These are phyloP conservation scores for Candida fluviatilis DNA, from an alignment of 805 yeast genomes.

Conservation along the genomic window DNA sequence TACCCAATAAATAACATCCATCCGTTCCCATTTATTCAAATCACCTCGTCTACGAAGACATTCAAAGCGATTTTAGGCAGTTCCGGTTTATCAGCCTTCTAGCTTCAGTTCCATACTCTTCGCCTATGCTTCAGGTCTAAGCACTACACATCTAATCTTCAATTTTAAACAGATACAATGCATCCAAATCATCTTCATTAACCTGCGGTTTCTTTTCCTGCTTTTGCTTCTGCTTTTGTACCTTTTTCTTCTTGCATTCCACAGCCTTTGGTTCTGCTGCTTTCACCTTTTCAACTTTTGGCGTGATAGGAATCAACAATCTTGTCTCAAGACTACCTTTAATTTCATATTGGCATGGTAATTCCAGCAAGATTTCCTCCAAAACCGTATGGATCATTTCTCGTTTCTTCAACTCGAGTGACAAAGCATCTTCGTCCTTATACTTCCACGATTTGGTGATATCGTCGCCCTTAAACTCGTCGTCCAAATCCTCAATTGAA, in stretches of 20 bases:
- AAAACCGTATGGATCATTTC: slow-evolving; percentile 25
- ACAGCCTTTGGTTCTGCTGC: no score
- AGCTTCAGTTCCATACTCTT: no score
- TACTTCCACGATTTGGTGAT: background rate
- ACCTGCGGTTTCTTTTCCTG: slow-evolving; percentile 2
- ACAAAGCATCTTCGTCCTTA: slow-evolving; percentile 8
- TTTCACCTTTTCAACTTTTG: slow-evolving; percentile 8
- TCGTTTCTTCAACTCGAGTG: slow-evolving; percentile 21
- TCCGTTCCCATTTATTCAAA: background rate
- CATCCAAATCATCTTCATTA: slow-evolving; percentile 34
- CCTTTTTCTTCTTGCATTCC: slow-evolving; percentile 14
- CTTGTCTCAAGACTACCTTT: slow-evolving; percentile 18
- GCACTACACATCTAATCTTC: no score
- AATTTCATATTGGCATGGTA: slow-evolving; percentile 6
- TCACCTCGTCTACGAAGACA: no score
- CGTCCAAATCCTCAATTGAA: slow-evolving; percentile 2
- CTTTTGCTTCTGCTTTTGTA: slow-evolving; percentile 10
- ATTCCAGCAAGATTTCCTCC: slow-evolving; percentile 23
- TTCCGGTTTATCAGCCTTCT: no score
- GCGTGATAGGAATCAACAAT: slow-evolving; percentile 20
- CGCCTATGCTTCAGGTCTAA: no score
- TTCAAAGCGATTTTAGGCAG: no score
- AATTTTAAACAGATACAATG: slow-evolving; percentile 37
- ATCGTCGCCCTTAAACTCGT: slow-evolving; percentile 2
- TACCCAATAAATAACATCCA: background rate